Evolutionary conservation across 75 land plant genomes (phyloP).

Genomic region (Chamaecyparis obtusa): DNA sequence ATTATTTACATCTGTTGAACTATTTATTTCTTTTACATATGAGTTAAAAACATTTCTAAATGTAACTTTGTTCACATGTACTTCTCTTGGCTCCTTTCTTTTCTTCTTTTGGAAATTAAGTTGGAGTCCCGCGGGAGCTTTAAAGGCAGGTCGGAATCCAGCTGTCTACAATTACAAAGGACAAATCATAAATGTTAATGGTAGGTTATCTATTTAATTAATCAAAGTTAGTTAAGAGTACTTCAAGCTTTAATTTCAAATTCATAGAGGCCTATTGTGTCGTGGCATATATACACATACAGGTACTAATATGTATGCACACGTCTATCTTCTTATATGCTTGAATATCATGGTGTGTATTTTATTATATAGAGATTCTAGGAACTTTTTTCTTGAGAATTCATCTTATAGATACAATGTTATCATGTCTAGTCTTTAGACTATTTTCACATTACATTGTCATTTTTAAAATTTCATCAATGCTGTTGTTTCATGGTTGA

Average conservation of each 20-base stretch:
- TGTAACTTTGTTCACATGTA: background rate
- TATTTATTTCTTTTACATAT: background rate
- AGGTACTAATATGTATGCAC: too few species aligned
- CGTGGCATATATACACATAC: background rate
- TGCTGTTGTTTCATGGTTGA: background rate
- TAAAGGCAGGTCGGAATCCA: conserved; percentile 83
- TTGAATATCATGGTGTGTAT: too few species aligned
- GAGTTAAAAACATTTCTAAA: background rate
- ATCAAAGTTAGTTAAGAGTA: background rate
- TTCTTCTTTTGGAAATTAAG: conserved; percentile 30
- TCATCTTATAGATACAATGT: background rate
- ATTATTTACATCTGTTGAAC: background rate
- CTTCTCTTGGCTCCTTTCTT: background rate
- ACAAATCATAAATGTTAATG: conserved; percentile 59
- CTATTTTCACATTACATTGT: background rate
- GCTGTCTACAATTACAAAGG: conserved; percentile 65
- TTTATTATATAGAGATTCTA: background rate
- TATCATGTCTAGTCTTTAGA: too few species aligned
- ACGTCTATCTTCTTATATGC: too few species aligned
- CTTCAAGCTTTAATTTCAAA: background rate
- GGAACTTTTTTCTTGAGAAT: background rate
- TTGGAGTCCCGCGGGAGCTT: conserved; percentile 97
- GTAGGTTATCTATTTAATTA: conserved; percentile 38
- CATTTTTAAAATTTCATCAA: too few species aligned
- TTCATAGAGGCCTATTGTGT: background rate